Conservation (phyloP, 176 grass and related monocot species). For the Raddia guianensis region DNA sequence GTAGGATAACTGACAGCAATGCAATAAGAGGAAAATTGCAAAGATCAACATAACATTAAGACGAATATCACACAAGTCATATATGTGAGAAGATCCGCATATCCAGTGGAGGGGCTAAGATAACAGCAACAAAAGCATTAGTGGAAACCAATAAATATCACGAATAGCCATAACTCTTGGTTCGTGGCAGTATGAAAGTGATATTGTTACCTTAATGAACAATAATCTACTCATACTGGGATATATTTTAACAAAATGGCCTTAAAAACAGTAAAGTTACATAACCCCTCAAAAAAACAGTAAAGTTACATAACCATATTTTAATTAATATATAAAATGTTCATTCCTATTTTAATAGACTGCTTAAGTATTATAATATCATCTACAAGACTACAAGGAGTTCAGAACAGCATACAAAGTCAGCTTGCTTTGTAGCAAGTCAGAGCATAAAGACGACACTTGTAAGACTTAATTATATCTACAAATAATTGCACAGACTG, state of each 20-base stretch:
- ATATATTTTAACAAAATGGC: slow-evolving; percentile 13
- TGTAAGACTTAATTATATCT: not conserved
- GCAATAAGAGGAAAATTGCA: slow-evolving; percentile 9
- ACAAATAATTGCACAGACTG: not conserved
- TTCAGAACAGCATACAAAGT: not conserved
- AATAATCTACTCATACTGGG: not conserved
- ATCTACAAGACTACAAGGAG: not conserved
- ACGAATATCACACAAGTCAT: not conserved
- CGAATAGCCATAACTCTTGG: not conserved
- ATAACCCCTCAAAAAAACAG: not conserved
- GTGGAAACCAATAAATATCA: slow-evolving; percentile 4
- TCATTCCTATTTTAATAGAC: not conserved
- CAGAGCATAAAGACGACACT: not conserved
- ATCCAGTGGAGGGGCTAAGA: not conserved
- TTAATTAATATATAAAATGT: not conserved
- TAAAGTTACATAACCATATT: not conserved
- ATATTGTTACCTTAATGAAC: not conserved
- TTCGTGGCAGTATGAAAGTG: slow-evolving; percentile 6
- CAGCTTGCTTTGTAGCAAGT: slow-evolving; percentile 8
- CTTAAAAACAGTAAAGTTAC: not conserved
- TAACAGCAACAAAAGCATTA: not conserved
- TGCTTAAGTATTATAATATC: not conserved
- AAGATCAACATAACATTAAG: not conserved
- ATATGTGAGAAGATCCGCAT: not conserved
- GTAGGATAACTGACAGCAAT: not conserved